Evolutionary conservation across 306 rosid genomes (phyloP), one percentile per base, ranked within the genome.

Genomic region (Ormosia semicastrata): DNA sequence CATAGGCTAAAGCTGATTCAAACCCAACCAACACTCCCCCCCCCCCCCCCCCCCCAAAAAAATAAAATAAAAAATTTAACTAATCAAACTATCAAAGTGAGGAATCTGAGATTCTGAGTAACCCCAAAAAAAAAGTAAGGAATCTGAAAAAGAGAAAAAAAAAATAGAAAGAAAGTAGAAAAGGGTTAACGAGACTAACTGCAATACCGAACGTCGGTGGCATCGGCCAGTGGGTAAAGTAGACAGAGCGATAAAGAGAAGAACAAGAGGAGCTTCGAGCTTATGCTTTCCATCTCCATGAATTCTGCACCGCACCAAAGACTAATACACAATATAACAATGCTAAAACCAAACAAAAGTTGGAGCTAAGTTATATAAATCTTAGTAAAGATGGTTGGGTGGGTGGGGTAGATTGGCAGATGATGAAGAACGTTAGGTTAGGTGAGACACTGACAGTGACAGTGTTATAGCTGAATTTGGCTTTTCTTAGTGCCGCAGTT

Each of bases 191-290:
- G 24, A 24, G 24, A 24, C 24, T 24, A 24, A 24, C 24, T 24
- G 24, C 24, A 24, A 24, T 24, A 24, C 24, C 24, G 1, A 24
- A 24, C 24, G 24, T 24, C 24, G 24, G 24, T 24, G 69, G 91
- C 88, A 44, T 65, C 78, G 62, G 71, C 24, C 52, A 81, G 74
- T 30, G 88, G 73, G 36, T 62, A 67, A 40, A 79, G 46, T 8
- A 86, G 15, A 44, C 62, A 78, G 3, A 87, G 69, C 15, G 24
- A 24, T 8, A 81, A n/a, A 7, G 70, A 65, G 70, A 89, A 70
- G 54, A 63, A 8, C 0, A 44, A 18, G 56, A 79, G 0, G 57
- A 62, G n/a, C 59, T 84, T 89, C 39, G 57, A 71, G 79, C 34
- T 47, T 4, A 81, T 52, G 83, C 41, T 39, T 4, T 39, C 41